phyloP scores from a whole-genome alignment of 331 rosid species.

The Spiraea crenata region DNA sequence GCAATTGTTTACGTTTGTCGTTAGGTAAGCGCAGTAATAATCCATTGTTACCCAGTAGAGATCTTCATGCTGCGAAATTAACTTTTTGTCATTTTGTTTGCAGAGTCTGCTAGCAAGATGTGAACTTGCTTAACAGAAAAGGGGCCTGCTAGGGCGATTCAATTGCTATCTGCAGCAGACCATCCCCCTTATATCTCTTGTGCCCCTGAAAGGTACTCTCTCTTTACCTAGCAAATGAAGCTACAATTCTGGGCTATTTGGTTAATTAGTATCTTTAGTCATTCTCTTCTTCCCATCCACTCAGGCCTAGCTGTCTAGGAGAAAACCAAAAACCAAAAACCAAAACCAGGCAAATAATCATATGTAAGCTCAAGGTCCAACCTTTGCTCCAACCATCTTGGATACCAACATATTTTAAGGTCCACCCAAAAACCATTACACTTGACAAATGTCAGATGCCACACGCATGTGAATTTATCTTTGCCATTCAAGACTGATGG shows the following conservation, averaged over 20 bases:
- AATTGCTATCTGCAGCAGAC: neutral
- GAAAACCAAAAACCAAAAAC: no score
- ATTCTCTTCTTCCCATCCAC: no score
- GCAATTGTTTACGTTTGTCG: neutral
- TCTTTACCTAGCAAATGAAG: neutral
- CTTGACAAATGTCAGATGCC: no score
- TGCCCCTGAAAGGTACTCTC: neutral
- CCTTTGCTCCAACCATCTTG: neutral
- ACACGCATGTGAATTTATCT: no score
- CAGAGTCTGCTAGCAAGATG: neutral
- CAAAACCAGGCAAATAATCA: no score
- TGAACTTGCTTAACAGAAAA: neutral
- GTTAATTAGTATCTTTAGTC: neutral
- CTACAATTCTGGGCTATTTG: neutral
- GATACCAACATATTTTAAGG: neutral
- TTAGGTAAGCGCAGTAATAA: neutral
- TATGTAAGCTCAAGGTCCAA: neutral
- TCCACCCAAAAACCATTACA: neutral
- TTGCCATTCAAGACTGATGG: no score
- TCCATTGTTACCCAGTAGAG: neutral
- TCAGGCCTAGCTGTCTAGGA: no score
- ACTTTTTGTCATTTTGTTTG: neutral
- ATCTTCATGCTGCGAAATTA: neutral
- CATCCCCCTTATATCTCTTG: neutral
- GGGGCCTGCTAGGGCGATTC: neutral